Percentiles rank a stretch among this genome's conserved stretches.
Conservation (phyloP, 2,329 filamentous ascomycete species). For the Nannizziopsis barbatae region DNA sequence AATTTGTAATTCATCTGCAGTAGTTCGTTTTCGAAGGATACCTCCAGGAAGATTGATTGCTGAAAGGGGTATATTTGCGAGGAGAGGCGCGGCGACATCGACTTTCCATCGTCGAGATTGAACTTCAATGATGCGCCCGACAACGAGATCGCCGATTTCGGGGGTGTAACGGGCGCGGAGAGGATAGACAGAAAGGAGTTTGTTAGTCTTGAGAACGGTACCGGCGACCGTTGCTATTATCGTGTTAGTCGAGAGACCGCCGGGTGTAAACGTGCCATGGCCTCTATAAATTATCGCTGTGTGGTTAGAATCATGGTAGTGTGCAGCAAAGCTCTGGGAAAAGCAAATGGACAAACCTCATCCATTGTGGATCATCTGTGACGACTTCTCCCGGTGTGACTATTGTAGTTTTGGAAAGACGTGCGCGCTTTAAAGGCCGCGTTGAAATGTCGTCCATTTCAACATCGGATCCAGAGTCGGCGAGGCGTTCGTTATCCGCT, state of each 20-base stretch:
- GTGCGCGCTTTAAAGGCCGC: constrained; percentile 26
- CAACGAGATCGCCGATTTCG: constrained; percentile 89
- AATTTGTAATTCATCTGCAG: constrained; percentile 94
- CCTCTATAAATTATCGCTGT: constrained; percentile 46
- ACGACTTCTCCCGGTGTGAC: constrained; percentile 78
- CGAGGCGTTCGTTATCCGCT: constrained; percentile 24
- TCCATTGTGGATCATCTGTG: constrained; percentile 84
- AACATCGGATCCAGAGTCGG: constrained; percentile 38
- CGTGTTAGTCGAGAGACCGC: constrained; percentile 41
- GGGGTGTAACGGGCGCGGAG: constrained; percentile 87
- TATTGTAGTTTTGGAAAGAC: constrained; percentile 38
- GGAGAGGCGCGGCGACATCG: constrained; percentile 76
- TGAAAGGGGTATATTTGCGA: constrained; percentile 72
- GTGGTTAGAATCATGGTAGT: background rate
- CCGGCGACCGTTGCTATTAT: constrained; percentile 89
- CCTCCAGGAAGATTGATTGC: constrained; percentile 93
- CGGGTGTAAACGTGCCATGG: constrained; percentile 74
- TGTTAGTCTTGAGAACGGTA: constrained; percentile 86
- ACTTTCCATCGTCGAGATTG: constrained; percentile 89
- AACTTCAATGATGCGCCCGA: constrained; percentile 91
- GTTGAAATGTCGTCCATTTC: constrained; percentile 34
- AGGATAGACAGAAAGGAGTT: constrained; percentile 81
- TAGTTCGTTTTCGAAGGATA: constrained; percentile 79
- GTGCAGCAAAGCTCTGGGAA: background rate
- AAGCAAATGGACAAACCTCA: constrained; percentile 47